phyloP scores from a whole-genome alignment of 176 grass and related monocot genomes.

The Aegilops bicornis region DNA sequence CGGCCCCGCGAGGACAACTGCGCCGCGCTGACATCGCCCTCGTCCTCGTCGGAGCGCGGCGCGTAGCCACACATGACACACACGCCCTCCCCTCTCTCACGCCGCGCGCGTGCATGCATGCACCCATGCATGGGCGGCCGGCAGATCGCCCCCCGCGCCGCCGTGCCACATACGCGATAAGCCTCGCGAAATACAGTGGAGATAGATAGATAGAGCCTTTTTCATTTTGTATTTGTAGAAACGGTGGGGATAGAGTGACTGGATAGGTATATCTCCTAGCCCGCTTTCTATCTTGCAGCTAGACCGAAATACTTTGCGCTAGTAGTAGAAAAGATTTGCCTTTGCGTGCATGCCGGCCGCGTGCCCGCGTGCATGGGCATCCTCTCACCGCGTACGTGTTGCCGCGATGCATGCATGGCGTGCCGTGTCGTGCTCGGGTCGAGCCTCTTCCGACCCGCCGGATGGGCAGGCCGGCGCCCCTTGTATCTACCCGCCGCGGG shows the following conservation, averaged over 20 bases:
- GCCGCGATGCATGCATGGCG: constrained; percentile 4
- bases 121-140: constrained; percentile 7
- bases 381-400: not conserved
- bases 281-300: not conserved
- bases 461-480: constrained; percentile 3
- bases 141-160: not conserved
- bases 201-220: not conserved
- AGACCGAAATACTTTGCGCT: not conserved
- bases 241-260: not conserved
- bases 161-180: not conserved
- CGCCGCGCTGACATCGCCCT: constrained; percentile 30
- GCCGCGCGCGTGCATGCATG: not conserved
- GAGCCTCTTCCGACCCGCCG: not conserved
- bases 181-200: not conserved
- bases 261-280: not conserved
- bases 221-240: no score
- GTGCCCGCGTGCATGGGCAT: not conserved
- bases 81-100: not conserved
- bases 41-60: not conserved
- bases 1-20: constrained; percentile 14
- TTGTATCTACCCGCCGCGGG: not conserved
- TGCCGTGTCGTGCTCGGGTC: not conserved
- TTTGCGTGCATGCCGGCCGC: constrained; percentile 12
- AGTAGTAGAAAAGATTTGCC: not conserved
- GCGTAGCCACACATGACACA: not conserved